These are phyloP conservation scores for Exophiala aquamarina DNA, from an alignment of 2,329 filamentous ascomycete species.

Conservation along the genomic window DNA sequence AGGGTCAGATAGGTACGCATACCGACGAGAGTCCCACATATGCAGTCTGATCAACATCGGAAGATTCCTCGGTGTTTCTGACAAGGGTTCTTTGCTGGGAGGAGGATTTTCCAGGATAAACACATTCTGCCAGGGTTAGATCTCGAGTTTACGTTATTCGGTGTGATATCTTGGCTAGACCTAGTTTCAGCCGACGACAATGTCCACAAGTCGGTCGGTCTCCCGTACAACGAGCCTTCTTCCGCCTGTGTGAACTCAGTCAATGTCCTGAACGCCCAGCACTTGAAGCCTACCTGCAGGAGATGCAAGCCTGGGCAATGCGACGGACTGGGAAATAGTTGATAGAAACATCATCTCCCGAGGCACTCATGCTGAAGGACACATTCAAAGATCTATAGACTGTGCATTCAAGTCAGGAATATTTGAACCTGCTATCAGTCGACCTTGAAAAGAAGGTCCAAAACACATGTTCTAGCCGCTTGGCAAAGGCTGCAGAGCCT, in stretches of 20 bases:
- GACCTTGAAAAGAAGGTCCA: too few relatives aligned
- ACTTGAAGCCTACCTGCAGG: background rate
- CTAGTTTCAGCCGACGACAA: slow-evolving; percentile 3
- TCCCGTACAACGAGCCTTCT: slow-evolving; percentile 13
- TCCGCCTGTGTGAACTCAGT: slow-evolving; percentile 27
- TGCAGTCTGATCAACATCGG: background rate
- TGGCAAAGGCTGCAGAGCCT: too few relatives aligned
- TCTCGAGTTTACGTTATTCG: background rate
- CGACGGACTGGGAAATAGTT: background rate
- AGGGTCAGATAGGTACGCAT: background rate
- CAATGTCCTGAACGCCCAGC: slow-evolving; percentile 33
- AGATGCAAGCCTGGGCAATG: background rate
- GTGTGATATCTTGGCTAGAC: background rate
- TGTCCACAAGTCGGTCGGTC: slow-evolving; percentile 5
- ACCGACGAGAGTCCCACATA: background rate
- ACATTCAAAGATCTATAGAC: too few relatives aligned
- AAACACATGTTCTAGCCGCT: too few relatives aligned
- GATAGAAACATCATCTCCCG: too few relatives aligned
- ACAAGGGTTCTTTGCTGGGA: background rate
- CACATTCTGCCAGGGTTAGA: background rate
- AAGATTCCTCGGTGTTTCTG: background rate
- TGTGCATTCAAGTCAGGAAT: too few relatives aligned
- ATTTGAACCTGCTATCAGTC: too few relatives aligned
- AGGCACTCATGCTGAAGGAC: too few relatives aligned
- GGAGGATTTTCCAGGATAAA: background rate